Evolutionary conservation across 208 protist species (phyloP), one percentile per base, ranked within the genome.

Genomic region (Acanthamoeba divionensis): DNA sequence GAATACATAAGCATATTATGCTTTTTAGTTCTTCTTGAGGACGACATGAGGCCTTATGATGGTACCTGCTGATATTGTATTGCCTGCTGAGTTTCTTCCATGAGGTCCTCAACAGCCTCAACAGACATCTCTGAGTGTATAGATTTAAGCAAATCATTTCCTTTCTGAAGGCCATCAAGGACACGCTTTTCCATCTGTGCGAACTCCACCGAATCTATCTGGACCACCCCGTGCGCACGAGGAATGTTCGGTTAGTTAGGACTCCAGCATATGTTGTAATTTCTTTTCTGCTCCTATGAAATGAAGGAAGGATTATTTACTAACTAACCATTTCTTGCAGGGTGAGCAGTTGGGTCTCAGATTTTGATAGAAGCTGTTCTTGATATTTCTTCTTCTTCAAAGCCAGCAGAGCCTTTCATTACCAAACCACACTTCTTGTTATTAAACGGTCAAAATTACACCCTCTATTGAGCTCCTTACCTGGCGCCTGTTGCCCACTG

Each of bases 361-460:
- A 83, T 10, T 92, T 86, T 0, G 67, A 31, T 1, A 94, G 73
- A 8, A 94, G 47, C 38, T 92, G 63, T 44, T 93, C 67, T 50
- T 94, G 92, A 88, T 92, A 94, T n/a, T 91, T 90, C 44, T 91
- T 93, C 65, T 92, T 93, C 38, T 93, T 93, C n/a, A 94, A 73
- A 41, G 91, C 92, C 15, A 93, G 48, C 48, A 94, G n/a, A 18
- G 92, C 92, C 73, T 83, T 24, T 29, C 66, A 12, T 13, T 4
- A 73, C n/a, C n/a, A 31, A 73, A 31, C 63, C 33, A n/a, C 52
- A 71, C 63, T 26, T 33, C n/a, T n/a, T n/a, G n/a, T n/a, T n/a
- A n/a, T n/a, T n/a, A n/a, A n/a, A n/a, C n/a, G n/a, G n/a, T n/a
- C n/a, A n/a, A n/a, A n/a, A n/a, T n/a, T n/a, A n/a, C n/a, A n/a